Conservation (phyloP, 495 filamentous ascomycete species). For the Entonaema liquescens region DNA sequence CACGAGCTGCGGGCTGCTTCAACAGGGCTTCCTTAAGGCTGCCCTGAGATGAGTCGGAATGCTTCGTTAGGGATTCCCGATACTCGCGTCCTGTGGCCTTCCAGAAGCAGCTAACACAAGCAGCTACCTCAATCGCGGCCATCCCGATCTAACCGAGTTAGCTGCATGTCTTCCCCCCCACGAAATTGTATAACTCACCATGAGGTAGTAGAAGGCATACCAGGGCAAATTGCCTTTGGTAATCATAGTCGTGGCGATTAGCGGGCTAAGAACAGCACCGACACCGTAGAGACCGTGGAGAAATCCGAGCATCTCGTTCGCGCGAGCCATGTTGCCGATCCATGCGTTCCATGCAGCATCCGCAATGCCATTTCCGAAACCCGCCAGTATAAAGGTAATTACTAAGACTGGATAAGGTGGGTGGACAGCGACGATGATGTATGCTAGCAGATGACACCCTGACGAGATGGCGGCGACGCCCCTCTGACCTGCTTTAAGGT, state of each 20-base stretch:
- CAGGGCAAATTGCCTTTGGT: slow-evolving; percentile 65
- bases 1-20: slow-evolving; percentile 48
- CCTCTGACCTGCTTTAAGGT: slow-evolving; percentile 70
- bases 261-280: slow-evolving; percentile 76
- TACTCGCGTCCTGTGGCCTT: slow-evolving; percentile 68
- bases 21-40: slow-evolving; percentile 66
- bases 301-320: slow-evolving; percentile 75
- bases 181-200: slow-evolving; percentile 42
- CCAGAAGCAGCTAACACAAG: slow-evolving; percentile 71
- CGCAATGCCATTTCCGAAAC: slow-evolving; percentile 75
- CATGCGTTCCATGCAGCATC: slow-evolving; percentile 84
- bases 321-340: slow-evolving; percentile 75
- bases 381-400: slow-evolving; percentile 72
- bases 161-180: background rate
- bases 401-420: slow-evolving; percentile 82
- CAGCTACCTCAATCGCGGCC: slow-evolving; percentile 66
- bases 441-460: slow-evolving; percentile 70
- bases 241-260: slow-evolving; percentile 79
- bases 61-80: slow-evolving; percentile 60
- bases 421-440: slow-evolving; percentile 69
- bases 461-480: slow-evolving; percentile 77
- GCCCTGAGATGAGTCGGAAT: slow-evolving; percentile 31
- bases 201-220: slow-evolving; percentile 73
- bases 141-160: slow-evolving; percentile 62
- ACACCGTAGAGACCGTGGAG: slow-evolving; percentile 80